Evolutionary conservation across 768 basidiomycete species (phyloP).

Genomic region (Tricholoma saponaceum): DNA sequence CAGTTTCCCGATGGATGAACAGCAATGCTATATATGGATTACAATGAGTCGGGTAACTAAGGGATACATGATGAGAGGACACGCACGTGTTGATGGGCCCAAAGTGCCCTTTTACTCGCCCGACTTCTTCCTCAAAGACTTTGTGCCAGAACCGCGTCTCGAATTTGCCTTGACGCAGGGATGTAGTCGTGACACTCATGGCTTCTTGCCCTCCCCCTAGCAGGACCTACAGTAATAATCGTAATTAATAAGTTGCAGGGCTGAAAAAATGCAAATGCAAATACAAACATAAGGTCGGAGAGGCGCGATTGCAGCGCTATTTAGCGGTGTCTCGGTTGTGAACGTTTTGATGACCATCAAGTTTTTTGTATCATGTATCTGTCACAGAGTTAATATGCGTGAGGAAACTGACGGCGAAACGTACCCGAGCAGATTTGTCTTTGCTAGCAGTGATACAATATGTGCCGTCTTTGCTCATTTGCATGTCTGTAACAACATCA

Average conservation of each 20-base stretch:
- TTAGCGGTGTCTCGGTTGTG: slow-evolving; percentile 90
- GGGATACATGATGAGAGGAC: not conserved
- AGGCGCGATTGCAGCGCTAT: slow-evolving; percentile 87
- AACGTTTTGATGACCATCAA: slow-evolving; percentile 91
- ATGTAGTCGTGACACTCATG: slow-evolving; percentile 95
- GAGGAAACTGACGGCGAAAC: slow-evolving; percentile 21
- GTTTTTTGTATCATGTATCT: slow-evolving; percentile 88
- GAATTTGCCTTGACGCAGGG: slow-evolving; percentile 91
- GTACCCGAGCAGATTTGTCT: slow-evolving; percentile 91
- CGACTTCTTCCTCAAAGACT: slow-evolving; percentile 94
- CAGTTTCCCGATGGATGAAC: slow-evolving; percentile 84
- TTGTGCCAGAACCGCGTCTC: slow-evolving; percentile 99
- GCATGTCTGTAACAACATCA: slow-evolving; percentile 88
- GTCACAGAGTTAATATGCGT: not conserved
- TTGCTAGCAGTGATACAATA: slow-evolving; percentile 97
- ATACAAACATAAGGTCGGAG: slow-evolving; percentile 70
- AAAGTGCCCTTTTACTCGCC: slow-evolving; percentile 96
- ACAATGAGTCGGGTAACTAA: not conserved
- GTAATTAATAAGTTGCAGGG: not conserved
- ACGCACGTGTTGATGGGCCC: slow-evolving; percentile 94
- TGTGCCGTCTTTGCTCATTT: slow-evolving; percentile 82
- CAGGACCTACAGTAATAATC: slow-evolving; percentile 53
- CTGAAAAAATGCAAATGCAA: not conserved
- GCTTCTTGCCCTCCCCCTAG: slow-evolving; percentile 98
- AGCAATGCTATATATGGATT: slow-evolving; percentile 61